phyloP scores from a whole-genome alignment of 495 filamentous ascomycete species.

The Neurospora sp. region DNA sequence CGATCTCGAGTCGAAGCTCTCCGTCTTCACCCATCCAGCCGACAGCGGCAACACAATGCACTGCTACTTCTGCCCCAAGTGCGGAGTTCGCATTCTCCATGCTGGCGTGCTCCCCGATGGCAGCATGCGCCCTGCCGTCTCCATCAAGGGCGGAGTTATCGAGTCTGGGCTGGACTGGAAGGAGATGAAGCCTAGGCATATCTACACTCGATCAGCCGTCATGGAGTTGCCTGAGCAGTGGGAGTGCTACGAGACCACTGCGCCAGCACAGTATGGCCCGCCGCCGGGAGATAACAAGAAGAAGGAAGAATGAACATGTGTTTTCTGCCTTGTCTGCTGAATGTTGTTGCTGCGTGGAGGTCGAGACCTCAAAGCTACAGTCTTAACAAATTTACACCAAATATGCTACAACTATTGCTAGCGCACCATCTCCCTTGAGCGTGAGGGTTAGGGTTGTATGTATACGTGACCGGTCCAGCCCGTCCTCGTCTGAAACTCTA shows the following conservation, averaged over 20 bases:
- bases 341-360: not conserved
- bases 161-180: conserved; percentile 20
- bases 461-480: not conserved
- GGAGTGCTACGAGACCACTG: not conserved
- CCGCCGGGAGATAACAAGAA: not conserved
- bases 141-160: conserved; percentile 41
- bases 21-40: conserved; percentile 29
- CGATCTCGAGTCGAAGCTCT: conserved; percentile 16
- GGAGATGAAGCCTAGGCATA: not conserved
- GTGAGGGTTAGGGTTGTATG: not conserved
- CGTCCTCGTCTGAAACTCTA: not conserved
- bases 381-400: too few species aligned
- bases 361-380: not conserved
- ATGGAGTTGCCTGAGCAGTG: not conserved
- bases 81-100: conserved; percentile 39
- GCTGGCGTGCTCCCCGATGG: conserved; percentile 24
- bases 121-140: conserved; percentile 17
- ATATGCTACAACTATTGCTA: not conserved
- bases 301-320: not conserved
- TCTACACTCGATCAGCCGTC: not conserved
- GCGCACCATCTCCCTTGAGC: not conserved
- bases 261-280: not conserved
- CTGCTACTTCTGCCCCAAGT: conserved; percentile 36
- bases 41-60: conserved; percentile 32
- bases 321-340: not conserved